Percentiles rank a stretch among this genome's conserved stretches.
Evolutionary conservation across 2,329 filamentous ascomycete species (phyloP).

Genomic region (Trichoderma afroharzianum): DNA sequence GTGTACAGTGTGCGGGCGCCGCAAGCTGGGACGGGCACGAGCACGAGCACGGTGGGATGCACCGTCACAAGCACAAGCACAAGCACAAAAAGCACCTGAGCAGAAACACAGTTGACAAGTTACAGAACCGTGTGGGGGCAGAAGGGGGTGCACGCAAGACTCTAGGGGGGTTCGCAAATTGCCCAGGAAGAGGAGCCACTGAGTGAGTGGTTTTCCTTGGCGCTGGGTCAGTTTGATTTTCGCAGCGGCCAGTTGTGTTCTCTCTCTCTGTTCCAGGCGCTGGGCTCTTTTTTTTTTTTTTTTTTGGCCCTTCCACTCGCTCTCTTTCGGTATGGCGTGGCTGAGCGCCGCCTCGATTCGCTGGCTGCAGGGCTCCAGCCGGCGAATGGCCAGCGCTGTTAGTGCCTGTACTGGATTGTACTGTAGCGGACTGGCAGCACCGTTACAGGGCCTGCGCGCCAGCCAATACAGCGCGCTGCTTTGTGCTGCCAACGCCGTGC

Average conservation of each 20-base stretch:
- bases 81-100: slow-evolving; percentile 10
- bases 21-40: background rate
- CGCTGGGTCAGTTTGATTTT: background rate
- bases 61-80: background rate
- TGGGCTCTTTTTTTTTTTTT: no score
- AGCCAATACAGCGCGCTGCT: background rate
- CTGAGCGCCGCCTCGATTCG: slow-evolving; percentile 2
- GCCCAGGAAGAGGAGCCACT: background rate
- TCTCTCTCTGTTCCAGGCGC: background rate
- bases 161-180: slow-evolving; percentile 6
- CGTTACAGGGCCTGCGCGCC: background rate
- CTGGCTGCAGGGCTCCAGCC: background rate
- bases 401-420: background rate
- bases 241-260: background rate
- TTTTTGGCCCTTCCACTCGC: background rate
- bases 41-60: slow-evolving; percentile 1
- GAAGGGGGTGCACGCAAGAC: background rate
- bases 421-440: background rate
- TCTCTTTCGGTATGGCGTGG: background rate
- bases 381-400: background rate
- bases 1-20: slow-evolving; percentile 5
- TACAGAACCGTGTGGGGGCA: background rate
- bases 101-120: background rate
- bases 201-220: slow-evolving; percentile 10
- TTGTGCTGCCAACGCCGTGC: background rate